phyloP scores from a whole-genome alignment of 352 stramenopile species.

The Globisporangium iwayamae region DNA sequence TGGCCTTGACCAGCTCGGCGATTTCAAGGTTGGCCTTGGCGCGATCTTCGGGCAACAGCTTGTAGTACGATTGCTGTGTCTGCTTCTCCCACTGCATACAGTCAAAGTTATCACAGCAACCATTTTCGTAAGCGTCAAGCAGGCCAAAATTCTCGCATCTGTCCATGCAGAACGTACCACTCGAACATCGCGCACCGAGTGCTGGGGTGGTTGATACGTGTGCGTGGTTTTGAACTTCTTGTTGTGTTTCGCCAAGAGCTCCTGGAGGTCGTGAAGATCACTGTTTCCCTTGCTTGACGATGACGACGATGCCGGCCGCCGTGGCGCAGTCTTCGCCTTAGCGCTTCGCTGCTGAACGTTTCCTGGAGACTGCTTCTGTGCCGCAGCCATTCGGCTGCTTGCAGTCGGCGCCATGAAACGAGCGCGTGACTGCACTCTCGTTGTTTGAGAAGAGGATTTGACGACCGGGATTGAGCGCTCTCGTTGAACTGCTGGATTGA shows the following conservation, averaged over 20 bases:
- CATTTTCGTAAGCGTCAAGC: not conserved
- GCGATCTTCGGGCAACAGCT: constrained; percentile 55
- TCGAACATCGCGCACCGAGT: constrained; percentile 73
- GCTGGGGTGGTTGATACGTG: constrained; percentile 74
- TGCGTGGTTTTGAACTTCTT: constrained; percentile 73
- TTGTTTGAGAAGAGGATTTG: not conserved
- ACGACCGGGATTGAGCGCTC: not conserved
- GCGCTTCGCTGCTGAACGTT: not conserved
- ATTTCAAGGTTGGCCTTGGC: constrained; percentile 68
- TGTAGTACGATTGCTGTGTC: constrained; percentile 67
- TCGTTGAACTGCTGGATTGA: not conserved
- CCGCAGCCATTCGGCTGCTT: constrained; percentile 14
- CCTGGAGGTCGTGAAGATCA: constrained; percentile 40
- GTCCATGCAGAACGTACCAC: constrained; percentile 29
- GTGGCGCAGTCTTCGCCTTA: constrained; percentile 3
- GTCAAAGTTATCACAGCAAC: constrained; percentile 4
- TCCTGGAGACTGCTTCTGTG: constrained; percentile 4
- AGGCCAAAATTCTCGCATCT: not conserved
- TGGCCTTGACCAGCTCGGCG: constrained; percentile 35
- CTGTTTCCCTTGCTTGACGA: constrained; percentile 2
- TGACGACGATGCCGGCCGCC: not conserved
- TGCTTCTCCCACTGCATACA: constrained; percentile 62
- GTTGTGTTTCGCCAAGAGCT: constrained; percentile 66
- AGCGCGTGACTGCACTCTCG: not conserved
- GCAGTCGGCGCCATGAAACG: constrained; percentile 17